Base-by-base conservation (phyloP, 2,329 filamentous ascomycete species). In the Fusarium devonianum region DNA sequence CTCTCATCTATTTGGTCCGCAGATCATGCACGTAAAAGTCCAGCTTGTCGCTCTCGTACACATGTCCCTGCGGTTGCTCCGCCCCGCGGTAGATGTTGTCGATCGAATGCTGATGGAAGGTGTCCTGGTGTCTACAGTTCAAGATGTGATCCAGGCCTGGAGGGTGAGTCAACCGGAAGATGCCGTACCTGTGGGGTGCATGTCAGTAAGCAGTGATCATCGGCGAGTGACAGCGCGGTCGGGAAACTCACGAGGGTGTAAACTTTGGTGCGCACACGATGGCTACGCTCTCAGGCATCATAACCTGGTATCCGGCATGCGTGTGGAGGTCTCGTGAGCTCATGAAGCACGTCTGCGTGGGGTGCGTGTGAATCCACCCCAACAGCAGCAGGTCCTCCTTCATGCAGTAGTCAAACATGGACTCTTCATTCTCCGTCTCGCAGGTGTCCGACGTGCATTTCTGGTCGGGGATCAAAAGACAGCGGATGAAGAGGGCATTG, bases 351-450 rank as follows among this genome's bases (percentile, higher is more conserved):
- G 91, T 95, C 74, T 99, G 94, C 0, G 88, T 91, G 0, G 94
- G 94, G 70, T 99, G 94, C 0, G 94, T 99, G 69, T 99, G 94
- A 53, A 99, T 99, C 94, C 94, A 99, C 28, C 93, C 93, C 5
- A 96, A 80, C 42, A 96, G 85, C 71, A 96, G 83, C 25, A 97
- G 73, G 53, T 95, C 89, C 66, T 96, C 84, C 5, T 79, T 80
- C 63, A 94, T 89, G 67, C 92, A 95, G 69, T 93, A 97, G 47
- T 96, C 91, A 62, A 97, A 92, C 19, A 97, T 80, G 1, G 85
- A 84, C 21, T 83, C 82, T 70, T 96, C 92, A 60, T 97, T 94
- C 36, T 91, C 85, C 14, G 91, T 97, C 72, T 97, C 93, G 70
- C 94, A 99, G 0, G 94, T 97, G 67, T 99, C 93, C 3, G 88